Conservation (phyloP, 1,284 basidiomycete genomes). For the Athelia psychrophila region DNA sequence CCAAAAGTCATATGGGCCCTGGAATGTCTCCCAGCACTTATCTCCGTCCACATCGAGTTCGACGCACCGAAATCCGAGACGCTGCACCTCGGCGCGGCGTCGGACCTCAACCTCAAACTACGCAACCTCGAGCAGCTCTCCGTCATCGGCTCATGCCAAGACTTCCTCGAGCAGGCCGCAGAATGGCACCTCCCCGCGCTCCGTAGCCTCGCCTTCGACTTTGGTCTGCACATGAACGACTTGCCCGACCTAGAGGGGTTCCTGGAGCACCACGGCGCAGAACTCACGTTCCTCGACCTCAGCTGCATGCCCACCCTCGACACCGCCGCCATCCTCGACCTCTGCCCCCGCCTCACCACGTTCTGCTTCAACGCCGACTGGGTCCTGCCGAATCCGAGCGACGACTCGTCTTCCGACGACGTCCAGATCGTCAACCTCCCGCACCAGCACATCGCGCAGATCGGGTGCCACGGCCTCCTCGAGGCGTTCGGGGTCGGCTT, state of each 20-base stretch:
- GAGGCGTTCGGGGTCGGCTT: slow-evolving; percentile 67
- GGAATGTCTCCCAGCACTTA: slow-evolving; percentile 51
- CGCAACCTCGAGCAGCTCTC: slow-evolving; percentile 57
- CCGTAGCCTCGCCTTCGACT: slow-evolving; percentile 52
- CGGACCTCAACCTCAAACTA: slow-evolving; percentile 52
- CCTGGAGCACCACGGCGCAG: slow-evolving; percentile 50
- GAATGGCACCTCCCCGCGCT: slow-evolving; percentile 65
- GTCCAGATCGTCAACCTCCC: slow-evolving; percentile 43
- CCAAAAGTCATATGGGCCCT: slow-evolving; percentile 68
- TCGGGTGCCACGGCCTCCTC: slow-evolving; percentile 67
- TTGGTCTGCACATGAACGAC: slow-evolving; percentile 40
- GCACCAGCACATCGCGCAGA: slow-evolving; percentile 52
- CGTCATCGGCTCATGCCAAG: slow-evolving; percentile 53
- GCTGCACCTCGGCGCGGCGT: slow-evolving; percentile 54
- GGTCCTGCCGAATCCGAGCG: slow-evolving; percentile 35
- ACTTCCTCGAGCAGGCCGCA: slow-evolving; percentile 63
- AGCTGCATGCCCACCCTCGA: slow-evolving; percentile 54
- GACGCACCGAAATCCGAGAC: slow-evolving; percentile 23
- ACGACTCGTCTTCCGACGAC: slow-evolving; percentile 25
- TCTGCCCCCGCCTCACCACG: slow-evolving; percentile 56
- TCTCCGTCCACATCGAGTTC: slow-evolving; percentile 54
- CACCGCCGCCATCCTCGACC: slow-evolving; percentile 52
- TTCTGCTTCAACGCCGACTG: slow-evolving; percentile 75
- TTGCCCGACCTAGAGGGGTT: slow-evolving; percentile 59
- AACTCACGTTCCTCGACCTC: slow-evolving; percentile 61